These are phyloP conservation scores for Boletus sp. DNA, from an alignment of 768 basidiomycete genomes.

Conservation along the genomic window DNA sequence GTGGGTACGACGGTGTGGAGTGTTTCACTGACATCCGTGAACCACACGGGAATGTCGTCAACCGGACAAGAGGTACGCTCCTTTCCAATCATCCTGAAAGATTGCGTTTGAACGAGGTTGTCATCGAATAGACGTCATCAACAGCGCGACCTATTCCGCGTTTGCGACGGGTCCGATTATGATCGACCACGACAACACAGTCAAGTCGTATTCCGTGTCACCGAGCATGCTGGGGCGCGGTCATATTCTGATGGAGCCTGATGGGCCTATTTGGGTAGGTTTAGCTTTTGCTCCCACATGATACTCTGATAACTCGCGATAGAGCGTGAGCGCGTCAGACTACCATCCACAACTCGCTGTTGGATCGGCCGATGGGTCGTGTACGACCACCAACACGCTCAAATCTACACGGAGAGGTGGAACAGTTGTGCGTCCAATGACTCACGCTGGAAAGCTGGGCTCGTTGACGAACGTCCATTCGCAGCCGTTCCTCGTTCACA, in stretches of 20 bases:
- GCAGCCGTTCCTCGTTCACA: constrained; percentile 76
- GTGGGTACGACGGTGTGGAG: constrained; percentile 78
- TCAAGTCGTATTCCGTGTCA: constrained; percentile 72
- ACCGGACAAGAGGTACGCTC: constrained; percentile 68
- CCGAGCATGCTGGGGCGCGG: constrained; percentile 74
- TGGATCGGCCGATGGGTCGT: constrained; percentile 81
- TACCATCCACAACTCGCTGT: constrained; percentile 85
- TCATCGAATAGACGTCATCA: constrained; percentile 59
- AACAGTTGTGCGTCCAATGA: constrained; percentile 52
- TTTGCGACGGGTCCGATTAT: constrained; percentile 69
- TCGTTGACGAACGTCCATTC: neutral
- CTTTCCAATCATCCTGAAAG: neutral
- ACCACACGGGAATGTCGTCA: constrained; percentile 62
- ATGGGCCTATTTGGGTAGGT: constrained; percentile 82
- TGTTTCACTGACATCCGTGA: constrained; percentile 78
- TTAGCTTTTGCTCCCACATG: neutral
- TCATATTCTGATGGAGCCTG: constrained; percentile 67
- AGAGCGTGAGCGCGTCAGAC: constrained; percentile 77
- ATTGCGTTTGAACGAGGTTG: neutral
- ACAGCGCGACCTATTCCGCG: constrained; percentile 61
- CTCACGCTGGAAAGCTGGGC: neutral
- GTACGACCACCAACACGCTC: constrained; percentile 70
- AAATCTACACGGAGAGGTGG: constrained; percentile 69
- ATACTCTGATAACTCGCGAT: neutral
- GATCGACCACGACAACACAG: constrained; percentile 80